Percentiles rank a stretch among this genome's conserved stretches.
Evolutionary conservation across 768 basidiomycete species (phyloP).

Genomic region (Pleurotus djamor): DNA sequence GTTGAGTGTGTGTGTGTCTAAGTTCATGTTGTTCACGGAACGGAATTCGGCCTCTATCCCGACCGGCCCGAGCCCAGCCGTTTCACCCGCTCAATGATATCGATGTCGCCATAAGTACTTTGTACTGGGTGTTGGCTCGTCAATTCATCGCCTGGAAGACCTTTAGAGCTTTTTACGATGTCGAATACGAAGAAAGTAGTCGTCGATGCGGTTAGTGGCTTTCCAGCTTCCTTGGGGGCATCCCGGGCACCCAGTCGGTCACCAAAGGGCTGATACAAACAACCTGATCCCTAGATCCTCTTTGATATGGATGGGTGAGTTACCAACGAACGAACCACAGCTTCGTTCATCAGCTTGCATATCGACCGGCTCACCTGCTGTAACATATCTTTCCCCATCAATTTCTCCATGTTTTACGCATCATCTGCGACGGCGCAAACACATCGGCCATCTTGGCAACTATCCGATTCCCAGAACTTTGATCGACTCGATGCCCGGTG

Average conservation of each 20-base stretch:
- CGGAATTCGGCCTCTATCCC: too few relatives aligned
- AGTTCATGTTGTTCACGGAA: too few relatives aligned
- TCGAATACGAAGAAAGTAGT: slow-evolving; percentile 19
- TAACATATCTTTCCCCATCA: not conserved
- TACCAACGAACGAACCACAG: not conserved
- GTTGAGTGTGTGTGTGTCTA: too few relatives aligned
- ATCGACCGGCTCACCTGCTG: slow-evolving; percentile 6
- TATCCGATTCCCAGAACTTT: slow-evolving; percentile 46
- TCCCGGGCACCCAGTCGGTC: not conserved
- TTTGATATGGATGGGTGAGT: slow-evolving; percentile 72
- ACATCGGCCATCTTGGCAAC: slow-evolving; percentile 1
- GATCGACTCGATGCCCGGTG: slow-evolving; percentile 83
- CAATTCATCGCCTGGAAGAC: too few relatives aligned
- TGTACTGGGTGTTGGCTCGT: too few relatives aligned
- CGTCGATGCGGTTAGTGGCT: slow-evolving; percentile 51
- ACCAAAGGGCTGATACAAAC: not conserved
- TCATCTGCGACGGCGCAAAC: not conserved
- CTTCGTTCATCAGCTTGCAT: not conserved
- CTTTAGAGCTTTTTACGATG: too few relatives aligned
- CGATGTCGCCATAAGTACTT: too few relatives aligned
- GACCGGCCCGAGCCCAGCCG: too few relatives aligned
- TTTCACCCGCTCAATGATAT: too few relatives aligned
- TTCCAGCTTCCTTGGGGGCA: not conserved
- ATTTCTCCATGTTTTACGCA: slow-evolving; percentile 1
- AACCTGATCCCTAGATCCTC: slow-evolving; percentile 40